Evolutionary conservation across 2,329 filamentous ascomycete genomes (phyloP).

Genomic region (Plenodomus tracheiphilus): DNA sequence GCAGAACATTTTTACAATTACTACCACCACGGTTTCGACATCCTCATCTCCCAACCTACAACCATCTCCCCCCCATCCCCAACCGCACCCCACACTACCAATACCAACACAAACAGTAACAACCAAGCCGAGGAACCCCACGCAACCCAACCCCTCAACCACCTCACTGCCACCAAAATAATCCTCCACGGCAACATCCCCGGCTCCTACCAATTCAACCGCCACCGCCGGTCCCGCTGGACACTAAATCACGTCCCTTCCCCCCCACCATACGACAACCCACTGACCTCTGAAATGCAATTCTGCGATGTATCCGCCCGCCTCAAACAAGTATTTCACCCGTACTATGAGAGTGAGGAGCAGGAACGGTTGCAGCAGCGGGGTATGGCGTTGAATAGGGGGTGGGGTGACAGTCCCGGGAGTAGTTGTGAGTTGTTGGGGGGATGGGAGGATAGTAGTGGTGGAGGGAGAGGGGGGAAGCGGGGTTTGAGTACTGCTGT

Average conservation of each 20-base stretch:
- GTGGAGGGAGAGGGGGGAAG: slow-evolving; percentile 30
- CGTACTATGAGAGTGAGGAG: slow-evolving; percentile 61
- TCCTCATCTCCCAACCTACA: slow-evolving; percentile 80
- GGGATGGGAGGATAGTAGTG: slow-evolving; percentile 70
- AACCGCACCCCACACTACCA: slow-evolving; percentile 47
- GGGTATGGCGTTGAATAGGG: slow-evolving; percentile 84
- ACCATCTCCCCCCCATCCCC: slow-evolving; percentile 51
- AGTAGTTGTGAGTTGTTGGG: slow-evolving; percentile 73
- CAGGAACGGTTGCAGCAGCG: slow-evolving; percentile 59
- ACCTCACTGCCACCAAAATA: slow-evolving; percentile 86
- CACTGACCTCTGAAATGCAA: slow-evolving; percentile 71
- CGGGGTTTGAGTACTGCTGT: slow-evolving; percentile 25
- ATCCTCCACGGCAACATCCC: slow-evolving; percentile 93
- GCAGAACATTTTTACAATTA: slow-evolving; percentile 92
- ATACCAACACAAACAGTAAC: background rate
- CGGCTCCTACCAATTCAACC: slow-evolving; percentile 94
- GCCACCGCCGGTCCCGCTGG: slow-evolving; percentile 89
- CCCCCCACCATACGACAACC: slow-evolving; percentile 44
- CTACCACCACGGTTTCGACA: slow-evolving; percentile 92
- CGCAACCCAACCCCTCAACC: slow-evolving; percentile 51
- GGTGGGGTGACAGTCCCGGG: slow-evolving; percentile 88
- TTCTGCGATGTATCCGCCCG: slow-evolving; percentile 63
- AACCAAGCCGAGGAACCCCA: background rate
- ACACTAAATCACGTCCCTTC: slow-evolving; percentile 60
- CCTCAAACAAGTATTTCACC: slow-evolving; percentile 71